phyloP scores from a whole-genome alignment of 1,284 basidiomycete genomes.

The Apiotrichum porosum region DNA sequence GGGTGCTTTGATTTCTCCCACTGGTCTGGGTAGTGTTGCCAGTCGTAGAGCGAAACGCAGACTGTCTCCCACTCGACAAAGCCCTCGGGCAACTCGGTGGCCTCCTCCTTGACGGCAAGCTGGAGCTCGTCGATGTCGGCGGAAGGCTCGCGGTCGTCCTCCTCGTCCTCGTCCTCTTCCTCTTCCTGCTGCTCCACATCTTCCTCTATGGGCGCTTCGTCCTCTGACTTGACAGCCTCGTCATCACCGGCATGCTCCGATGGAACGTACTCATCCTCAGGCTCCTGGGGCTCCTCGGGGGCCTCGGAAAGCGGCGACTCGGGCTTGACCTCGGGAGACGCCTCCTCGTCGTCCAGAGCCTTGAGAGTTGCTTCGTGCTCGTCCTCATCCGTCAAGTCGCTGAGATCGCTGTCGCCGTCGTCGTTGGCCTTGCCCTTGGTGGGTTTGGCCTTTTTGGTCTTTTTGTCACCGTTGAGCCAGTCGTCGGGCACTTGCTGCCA shows the following conservation, averaged over 20 bases:
- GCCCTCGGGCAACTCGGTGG: constrained; percentile 32
- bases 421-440: background rate
- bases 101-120: constrained; percentile 34
- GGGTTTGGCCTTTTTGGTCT: constrained; percentile 11
- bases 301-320: constrained; percentile 14
- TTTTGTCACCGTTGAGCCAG: constrained; percentile 29
- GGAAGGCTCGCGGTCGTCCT: constrained; percentile 10
- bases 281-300: constrained; percentile 6
- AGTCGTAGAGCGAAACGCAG: constrained; percentile 52
- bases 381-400: constrained; percentile 45
- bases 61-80: constrained; percentile 53
- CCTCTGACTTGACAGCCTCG: background rate
- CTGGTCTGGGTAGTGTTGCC: constrained; percentile 50
- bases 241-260: background rate
- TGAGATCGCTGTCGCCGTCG: constrained; percentile 41
- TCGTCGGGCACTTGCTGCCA: constrained; percentile 49
- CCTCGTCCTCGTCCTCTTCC: constrained; percentile 12
- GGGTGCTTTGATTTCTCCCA: constrained; percentile 51
- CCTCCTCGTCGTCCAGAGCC: background rate
- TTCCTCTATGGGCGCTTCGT: background rate
- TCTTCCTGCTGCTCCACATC: constrained; percentile 9
- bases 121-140: constrained; percentile 34
- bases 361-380: constrained; percentile 24
- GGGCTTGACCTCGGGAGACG: background rate
- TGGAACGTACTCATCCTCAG: background rate